Evolutionary conservation across 225 moss, liverwort and hornwort genomes (phyloP), one percentile per base, ranked within the genome.

Genomic region (Polytrichum formosum): DNA sequence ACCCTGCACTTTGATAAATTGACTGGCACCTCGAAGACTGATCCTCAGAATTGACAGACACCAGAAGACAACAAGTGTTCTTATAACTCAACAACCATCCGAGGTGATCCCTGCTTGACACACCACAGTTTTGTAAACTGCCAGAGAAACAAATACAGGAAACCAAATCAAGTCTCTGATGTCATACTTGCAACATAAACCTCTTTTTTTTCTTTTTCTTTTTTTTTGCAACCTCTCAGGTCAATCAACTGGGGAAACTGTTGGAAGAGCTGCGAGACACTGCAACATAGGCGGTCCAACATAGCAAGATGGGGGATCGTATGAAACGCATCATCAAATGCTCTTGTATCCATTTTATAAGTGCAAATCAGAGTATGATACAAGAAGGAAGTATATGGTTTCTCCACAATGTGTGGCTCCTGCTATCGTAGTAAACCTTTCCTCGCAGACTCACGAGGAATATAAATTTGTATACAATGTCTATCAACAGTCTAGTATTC

Each of bases 221-320:
- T 46, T 46, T 2, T 10, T 13, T 46, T 1, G 26, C 6, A 18
- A 54, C 7, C 6, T 66, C 35, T 20, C 79, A 87, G 84, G 74
- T 84, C 56, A 74, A 84, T 68, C 74, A 79, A 67, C 67, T 87
- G 61, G 74, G 84, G 66, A 81, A 78, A 67, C 76, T 84, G 21
- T 63, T 87, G 35, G 81, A 84, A 69, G 87, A 84, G 61, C 66
- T 80, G 9, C 73, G 81, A 25, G 81, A 83, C 46, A 46, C 1
- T 46, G 46, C 46, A 46, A 35, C 35, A 35, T 35, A 35, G 35
- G 9, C 35, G 9, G 9, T 68, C 74, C 64, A 23, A 79, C 67
- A 28, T 78, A 67, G 53, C 53, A 53, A 54, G 25, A 26, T 26
- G 26, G 26, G 26, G 26, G 62, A 26, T 63, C 13, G 27, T 26